Conservation (phyloP, 305 asterid species). For the Andrographis paniculata region DNA sequence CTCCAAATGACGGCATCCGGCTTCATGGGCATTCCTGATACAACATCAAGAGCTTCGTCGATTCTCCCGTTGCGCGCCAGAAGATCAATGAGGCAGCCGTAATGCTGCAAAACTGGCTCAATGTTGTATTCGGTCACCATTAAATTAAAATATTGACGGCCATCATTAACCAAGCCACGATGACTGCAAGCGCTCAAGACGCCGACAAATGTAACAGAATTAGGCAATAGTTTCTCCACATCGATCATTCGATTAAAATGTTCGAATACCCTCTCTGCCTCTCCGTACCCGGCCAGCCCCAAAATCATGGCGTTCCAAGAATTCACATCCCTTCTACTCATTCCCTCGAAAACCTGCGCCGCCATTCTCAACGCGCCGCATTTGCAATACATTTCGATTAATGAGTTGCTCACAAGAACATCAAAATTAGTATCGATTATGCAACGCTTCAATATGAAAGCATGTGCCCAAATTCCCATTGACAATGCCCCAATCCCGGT, state of each 20-base stretch:
- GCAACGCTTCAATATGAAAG: constrained; percentile 34
- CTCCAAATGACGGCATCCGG: constrained; percentile 82
- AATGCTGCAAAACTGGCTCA: constrained; percentile 67
- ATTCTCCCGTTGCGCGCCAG: constrained; percentile 51
- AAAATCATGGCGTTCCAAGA: constrained; percentile 64
- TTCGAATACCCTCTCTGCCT: constrained; percentile 37
- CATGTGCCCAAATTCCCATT: constrained; percentile 69
- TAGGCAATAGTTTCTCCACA: constrained; percentile 38
- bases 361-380: constrained; percentile 64
- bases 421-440: constrained; percentile 26
- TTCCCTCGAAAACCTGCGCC: constrained; percentile 45
- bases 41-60: constrained; percentile 54
- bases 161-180: constrained; percentile 58
- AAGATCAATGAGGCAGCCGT: constrained; percentile 69
- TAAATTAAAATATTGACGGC: constrained; percentile 38
- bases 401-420: constrained; percentile 37
- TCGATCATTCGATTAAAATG: constrained; percentile 53
- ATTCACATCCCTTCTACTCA: constrained; percentile 49
- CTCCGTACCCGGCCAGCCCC: constrained; percentile 64
- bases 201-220: constrained; percentile 69
- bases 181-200: constrained; percentile 63
- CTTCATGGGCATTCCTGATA: constrained; percentile 53
- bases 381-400: constrained; percentile 69
- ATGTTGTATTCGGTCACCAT: constrained; percentile 41
- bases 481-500: constrained; percentile 68